A percentile compares a stretch with the other conserved stretches of the same genome.
These are phyloP conservation scores for Trametes sp. DNA, from an alignment of 1,284 basidiomycete genomes.

Conservation along the genomic window DNA sequence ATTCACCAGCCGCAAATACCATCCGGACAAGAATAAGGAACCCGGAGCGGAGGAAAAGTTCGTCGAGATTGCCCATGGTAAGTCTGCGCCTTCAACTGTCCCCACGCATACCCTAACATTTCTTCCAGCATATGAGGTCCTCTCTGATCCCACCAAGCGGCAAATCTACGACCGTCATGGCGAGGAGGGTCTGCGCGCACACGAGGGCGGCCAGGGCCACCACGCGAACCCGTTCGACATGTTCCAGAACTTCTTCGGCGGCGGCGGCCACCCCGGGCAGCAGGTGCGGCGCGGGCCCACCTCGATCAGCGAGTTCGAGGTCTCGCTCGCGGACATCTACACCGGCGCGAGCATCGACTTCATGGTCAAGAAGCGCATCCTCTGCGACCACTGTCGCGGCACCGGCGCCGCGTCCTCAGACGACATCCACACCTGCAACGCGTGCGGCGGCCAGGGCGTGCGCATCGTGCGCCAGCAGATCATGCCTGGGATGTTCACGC, in stretches of 20 bases:
- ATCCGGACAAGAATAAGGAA: slow-evolving; percentile 95
- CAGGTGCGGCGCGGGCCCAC: slow-evolving; percentile 85
- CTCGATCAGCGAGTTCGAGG: slow-evolving; percentile 87
- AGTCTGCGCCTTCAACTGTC: slow-evolving; percentile 30
- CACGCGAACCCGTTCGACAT: slow-evolving; percentile 92
- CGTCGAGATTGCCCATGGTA: slow-evolving; percentile 89
- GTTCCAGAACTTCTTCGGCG: slow-evolving; percentile 92
- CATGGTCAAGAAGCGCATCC: slow-evolving; percentile 85
- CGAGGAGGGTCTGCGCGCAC: slow-evolving; percentile 91
- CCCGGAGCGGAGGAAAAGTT: slow-evolving; percentile 85
- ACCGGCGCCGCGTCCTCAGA: slow-evolving; percentile 87
- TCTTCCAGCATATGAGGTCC: slow-evolving; percentile 85
- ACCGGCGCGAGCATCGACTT: slow-evolving; percentile 87
- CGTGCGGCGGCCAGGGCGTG: slow-evolving; percentile 87
- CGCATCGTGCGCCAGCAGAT: slow-evolving; percentile 91
- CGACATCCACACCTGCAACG: slow-evolving; percentile 84
- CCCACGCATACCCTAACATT: not conserved
- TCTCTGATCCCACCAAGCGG: slow-evolving; percentile 86
- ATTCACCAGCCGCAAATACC: slow-evolving; percentile 48
- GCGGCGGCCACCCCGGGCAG: slow-evolving; percentile 65
- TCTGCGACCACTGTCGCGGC: slow-evolving; percentile 94
- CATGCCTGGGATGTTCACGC: slow-evolving; percentile 93
- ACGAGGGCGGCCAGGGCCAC: slow-evolving; percentile 76
- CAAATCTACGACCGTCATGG: slow-evolving; percentile 93
- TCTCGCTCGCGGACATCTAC: slow-evolving; percentile 87